Percentiles rank a stretch among this genome's conserved stretches.
These are phyloP conservation scores for Microbotryum scabiosae DNA, from an alignment of 1,284 basidiomycete genomes.

Conservation along the genomic window DNA sequence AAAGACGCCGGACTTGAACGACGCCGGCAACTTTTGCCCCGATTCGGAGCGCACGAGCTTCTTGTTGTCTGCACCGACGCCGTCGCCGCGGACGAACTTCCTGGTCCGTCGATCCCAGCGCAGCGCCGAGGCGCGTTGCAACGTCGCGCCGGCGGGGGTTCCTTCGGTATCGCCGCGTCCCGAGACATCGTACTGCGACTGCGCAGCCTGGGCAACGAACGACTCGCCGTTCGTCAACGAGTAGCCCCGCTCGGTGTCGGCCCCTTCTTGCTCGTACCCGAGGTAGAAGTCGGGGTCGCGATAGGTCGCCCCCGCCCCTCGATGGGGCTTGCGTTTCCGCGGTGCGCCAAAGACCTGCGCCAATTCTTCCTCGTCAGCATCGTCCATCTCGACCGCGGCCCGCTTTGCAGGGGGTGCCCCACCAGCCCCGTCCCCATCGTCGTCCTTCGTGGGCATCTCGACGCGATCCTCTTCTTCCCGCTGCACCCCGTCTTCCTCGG, in stretches of 20 bases:
- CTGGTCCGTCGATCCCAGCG: conserved; percentile 97
- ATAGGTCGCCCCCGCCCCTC: conserved; percentile 42
- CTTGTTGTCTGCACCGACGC: conserved; percentile 80
- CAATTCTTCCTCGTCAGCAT: conserved; percentile 39
- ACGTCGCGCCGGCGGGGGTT: conserved; percentile 49
- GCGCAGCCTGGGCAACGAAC: conserved; percentile 75
- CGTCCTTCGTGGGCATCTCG: conserved; percentile 40
- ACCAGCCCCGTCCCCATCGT: conserved; percentile 34
- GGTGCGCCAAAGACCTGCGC: conserved; percentile 58
- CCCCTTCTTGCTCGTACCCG: conserved; percentile 78
- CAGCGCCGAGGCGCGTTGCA: conserved; percentile 57
- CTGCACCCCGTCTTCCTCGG: conserved; percentile 40
- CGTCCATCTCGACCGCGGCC: conserved; percentile 28
- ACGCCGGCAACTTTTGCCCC: conserved; percentile 83
- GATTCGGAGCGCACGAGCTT: conserved; percentile 91
- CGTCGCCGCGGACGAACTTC: conserved; percentile 79
- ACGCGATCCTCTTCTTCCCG: conserved; percentile 37
- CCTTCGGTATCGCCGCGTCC: conserved; percentile 58
- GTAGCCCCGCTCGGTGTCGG: conserved; percentile 81
- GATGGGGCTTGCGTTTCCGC: conserved; percentile 45
- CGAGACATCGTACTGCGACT: conserved; percentile 71
- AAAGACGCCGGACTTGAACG: conserved; percentile 85
- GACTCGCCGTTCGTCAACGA: conserved; percentile 67
- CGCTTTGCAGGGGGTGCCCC: conserved; percentile 34
- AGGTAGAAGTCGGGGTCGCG: conserved; percentile 84